Conservation (phyloP, 2,329 filamentous ascomycete species). For the Botrytis pseudocinerea region DNA sequence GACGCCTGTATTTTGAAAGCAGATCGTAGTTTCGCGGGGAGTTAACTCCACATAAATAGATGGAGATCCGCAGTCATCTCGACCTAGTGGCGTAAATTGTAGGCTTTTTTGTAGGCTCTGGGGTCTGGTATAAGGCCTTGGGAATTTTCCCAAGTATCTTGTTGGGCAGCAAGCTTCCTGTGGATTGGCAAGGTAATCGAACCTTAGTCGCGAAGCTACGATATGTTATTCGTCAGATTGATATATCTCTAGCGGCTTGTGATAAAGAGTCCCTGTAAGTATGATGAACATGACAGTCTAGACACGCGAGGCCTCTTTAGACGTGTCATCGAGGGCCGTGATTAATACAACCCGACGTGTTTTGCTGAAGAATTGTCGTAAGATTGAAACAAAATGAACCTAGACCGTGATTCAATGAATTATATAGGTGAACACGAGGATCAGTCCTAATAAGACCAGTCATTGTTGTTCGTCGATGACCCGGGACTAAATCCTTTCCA, state of each 20-base stretch:
- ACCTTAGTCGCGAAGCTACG: background rate
- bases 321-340: background rate
- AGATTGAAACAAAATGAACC: background rate
- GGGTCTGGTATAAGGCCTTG: background rate
- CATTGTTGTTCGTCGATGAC: background rate
- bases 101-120: background rate
- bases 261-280: background rate
- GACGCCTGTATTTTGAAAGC: background rate
- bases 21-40: no score
- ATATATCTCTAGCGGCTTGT: background rate
- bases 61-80: background rate
- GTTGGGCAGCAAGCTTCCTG: background rate
- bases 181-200: background rate
- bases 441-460: background rate
- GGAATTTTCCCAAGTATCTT: background rate
- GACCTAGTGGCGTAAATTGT: background rate
- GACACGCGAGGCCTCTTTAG: background rate
- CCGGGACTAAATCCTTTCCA: accelerated
- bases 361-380: background rate
- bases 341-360: background rate
- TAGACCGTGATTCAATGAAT: background rate
- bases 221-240: background rate
- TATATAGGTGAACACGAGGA: background rate
- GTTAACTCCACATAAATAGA: background rate
- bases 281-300: background rate